A percentile compares a stretch with the other conserved stretches of the same genome.
Conservation (phyloP, 495 filamentous ascomycete species). For the Glutinoglossum americanum region DNA sequence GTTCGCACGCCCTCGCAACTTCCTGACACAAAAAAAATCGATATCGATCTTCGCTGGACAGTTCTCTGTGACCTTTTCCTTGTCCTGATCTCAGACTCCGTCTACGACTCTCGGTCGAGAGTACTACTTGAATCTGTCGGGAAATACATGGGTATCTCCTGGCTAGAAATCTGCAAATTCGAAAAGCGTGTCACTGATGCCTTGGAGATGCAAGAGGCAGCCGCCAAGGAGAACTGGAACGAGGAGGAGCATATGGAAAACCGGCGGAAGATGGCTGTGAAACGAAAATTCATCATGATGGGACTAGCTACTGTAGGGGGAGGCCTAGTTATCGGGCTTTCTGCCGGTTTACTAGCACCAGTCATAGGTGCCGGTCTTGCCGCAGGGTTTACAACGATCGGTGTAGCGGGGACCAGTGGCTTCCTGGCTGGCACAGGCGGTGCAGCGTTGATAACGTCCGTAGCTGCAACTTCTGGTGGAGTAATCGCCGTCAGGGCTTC, state of each 20-base stretch:
- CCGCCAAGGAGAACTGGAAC: constrained; percentile 91
- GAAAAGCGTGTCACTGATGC: constrained; percentile 96
- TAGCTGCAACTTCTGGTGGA: constrained; percentile 67
- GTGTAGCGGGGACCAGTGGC: constrained; percentile 66
- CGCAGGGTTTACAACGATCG: constrained; percentile 86
- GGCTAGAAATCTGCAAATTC: constrained; percentile 88
- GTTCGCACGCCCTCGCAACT: constrained; percentile 67
- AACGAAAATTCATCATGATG: constrained; percentile 79
- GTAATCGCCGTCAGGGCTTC: constrained; percentile 74
- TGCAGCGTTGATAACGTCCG: constrained; percentile 80
- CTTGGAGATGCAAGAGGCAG: constrained; percentile 85
- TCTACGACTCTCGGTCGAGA: constrained; percentile 81
- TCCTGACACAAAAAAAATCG: constrained; percentile 57
- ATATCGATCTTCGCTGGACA: constrained; percentile 95
- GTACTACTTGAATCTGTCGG: constrained; percentile 69
- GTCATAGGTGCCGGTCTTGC: constrained; percentile 90
- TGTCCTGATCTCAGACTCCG: constrained; percentile 78
- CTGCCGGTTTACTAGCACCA: constrained; percentile 76
- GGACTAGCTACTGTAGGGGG: constrained; percentile 92
- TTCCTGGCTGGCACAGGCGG: constrained; percentile 86
- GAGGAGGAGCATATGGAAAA: constrained; percentile 87
- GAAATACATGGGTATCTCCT: constrained; percentile 53
- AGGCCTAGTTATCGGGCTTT: constrained; percentile 85
- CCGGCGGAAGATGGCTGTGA: constrained; percentile 57
- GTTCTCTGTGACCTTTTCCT: constrained; percentile 94